Evolutionary conservation across 83 land plant species (phyloP), one percentile per base, ranked within the genome.

Genomic region (Picea engelmannii): DNA sequence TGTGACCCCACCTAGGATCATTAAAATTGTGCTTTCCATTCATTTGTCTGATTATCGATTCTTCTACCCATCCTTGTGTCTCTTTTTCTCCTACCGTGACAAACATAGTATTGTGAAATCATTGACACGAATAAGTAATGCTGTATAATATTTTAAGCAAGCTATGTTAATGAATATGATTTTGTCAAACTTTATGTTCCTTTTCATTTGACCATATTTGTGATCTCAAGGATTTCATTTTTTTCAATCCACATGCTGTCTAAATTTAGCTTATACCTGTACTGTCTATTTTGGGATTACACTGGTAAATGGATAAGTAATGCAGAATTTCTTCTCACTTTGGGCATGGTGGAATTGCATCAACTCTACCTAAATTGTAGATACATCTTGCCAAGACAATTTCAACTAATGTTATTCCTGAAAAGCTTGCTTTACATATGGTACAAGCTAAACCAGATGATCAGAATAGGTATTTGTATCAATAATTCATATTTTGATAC

Each of bases 401-500:
- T 42, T 18, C 40, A 23, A 71, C 2, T 70, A 6, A 38, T 31
- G 24, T 71, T 71, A 3, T 18, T 71, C 58, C 58, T 52, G 13
- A 10, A 52, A 52, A 52, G 58, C 58, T 11, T 52, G 12, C 3
- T 52, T 52, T 52, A 52, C 10, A 52, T 52, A 52, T 52, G 40
- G 42, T 67, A 1, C 8, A 70, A 70, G 74, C 35, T 20, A 40
- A 38, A 38, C 74, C 42, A 40, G n/a, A 38, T 70, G 4, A 70
- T 2, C 35, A 27, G n/a, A 68, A 40, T 70, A 70, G 21, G 49
- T 38, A 17, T 15, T 71, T 71, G 44, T 52, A 52, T 52, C 58
- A 71, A 71, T 49, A 71, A 44, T n/a, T 71, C 4, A 71, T 71
- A 21, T 20, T 71, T 71, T 68, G 44, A 71, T 71, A 42, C n/a